Evolutionary conservation across 2,329 filamentous ascomycete genomes (phyloP).

Genomic region (Pestalotiopsis sp.): DNA sequence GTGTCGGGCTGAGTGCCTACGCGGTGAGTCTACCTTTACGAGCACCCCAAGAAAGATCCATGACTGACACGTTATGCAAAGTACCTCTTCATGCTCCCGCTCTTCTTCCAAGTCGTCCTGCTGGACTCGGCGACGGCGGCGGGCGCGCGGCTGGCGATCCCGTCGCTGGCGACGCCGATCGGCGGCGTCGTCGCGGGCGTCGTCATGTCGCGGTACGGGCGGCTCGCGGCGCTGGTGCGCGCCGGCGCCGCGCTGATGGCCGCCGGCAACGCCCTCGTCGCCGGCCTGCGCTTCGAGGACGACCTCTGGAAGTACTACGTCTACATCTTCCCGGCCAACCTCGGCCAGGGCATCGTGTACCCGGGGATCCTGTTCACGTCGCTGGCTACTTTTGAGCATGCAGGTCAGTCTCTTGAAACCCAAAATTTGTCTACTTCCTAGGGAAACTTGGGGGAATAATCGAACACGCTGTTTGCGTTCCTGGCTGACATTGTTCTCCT

Average conservation of each 20-base stretch:
- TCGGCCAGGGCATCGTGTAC: slow-evolving; percentile 63
- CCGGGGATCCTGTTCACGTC: slow-evolving; percentile 63
- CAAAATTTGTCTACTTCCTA: too few species aligned
- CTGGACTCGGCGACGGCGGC: slow-evolving; percentile 65
- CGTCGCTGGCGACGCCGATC: slow-evolving; percentile 61
- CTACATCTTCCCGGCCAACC: slow-evolving; percentile 59
- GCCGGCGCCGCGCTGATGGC: slow-evolving; percentile 53
- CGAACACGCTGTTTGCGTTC: too few species aligned
- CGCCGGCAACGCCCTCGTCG: slow-evolving; percentile 55
- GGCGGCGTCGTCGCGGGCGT: slow-evolving; percentile 60
- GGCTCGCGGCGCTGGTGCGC: slow-evolving; percentile 53
- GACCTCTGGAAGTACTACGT: slow-evolving; percentile 56
- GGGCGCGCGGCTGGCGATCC: slow-evolving; percentile 64
- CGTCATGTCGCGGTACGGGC: slow-evolving; percentile 60
- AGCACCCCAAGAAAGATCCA: background rate
- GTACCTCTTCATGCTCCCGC: slow-evolving; percentile 70
- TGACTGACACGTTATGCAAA: slow-evolving; percentile 20
- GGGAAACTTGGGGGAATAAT: too few species aligned
- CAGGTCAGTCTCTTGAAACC: slow-evolving; percentile 42
- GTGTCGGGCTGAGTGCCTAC: slow-evolving; percentile 63
- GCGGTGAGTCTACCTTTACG: slow-evolving; percentile 46
- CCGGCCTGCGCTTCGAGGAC: slow-evolving; percentile 51
- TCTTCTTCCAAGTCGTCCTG: slow-evolving; percentile 71
- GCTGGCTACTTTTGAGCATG: slow-evolving; percentile 63
- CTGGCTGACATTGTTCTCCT: too few species aligned